Conservation (phyloP, 1,139 yeast species). For the Yamadazyma diospyri region DNA sequence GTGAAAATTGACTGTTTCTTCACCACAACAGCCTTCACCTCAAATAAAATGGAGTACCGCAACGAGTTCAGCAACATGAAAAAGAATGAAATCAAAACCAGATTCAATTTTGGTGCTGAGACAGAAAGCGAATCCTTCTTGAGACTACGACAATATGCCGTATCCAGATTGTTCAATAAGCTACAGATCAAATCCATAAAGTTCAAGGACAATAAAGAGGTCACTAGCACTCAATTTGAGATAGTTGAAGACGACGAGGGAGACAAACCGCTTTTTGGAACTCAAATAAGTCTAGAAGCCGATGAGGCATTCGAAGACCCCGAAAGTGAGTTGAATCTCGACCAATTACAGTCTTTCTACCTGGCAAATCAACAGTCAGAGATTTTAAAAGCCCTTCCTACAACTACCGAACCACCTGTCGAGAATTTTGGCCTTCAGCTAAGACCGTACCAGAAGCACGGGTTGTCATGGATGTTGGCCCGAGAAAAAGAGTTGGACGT, state of each 20-base stretch:
- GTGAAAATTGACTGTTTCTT: conserved; percentile 63
- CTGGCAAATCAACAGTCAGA: conserved; percentile 58
- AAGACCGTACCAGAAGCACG: conserved; percentile 74
- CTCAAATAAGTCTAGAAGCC: not conserved
- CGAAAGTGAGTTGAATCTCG: conserved; percentile 51
- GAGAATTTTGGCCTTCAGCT: conserved; percentile 53
- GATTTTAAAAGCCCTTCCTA: conserved; percentile 51
- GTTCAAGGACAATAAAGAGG: conserved; percentile 8
- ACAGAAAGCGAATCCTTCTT: conserved; percentile 52
- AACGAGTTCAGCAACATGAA: conserved; percentile 12
- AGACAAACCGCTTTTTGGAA: not conserved
- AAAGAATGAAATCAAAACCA: conserved; percentile 8
- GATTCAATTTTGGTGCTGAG: conserved; percentile 35
- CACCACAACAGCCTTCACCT: conserved; percentile 48
- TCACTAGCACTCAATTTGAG: conserved; percentile 10
- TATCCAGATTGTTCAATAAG: conserved; percentile 54
- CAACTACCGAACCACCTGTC: conserved; percentile 54
- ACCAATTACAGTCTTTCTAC: conserved; percentile 76
- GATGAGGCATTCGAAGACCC: conserved; percentile 5
- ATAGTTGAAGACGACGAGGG: not conserved
- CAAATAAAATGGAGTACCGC: conserved; percentile 10
- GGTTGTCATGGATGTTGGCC: conserved; percentile 78
- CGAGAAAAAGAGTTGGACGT: conserved; percentile 53
- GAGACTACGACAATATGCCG: conserved; percentile 54
- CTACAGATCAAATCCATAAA: conserved; percentile 25